Base-by-base conservation (phyloP, 2,329 filamentous ascomycete species). In the Penicillium janthinellum region DNA sequence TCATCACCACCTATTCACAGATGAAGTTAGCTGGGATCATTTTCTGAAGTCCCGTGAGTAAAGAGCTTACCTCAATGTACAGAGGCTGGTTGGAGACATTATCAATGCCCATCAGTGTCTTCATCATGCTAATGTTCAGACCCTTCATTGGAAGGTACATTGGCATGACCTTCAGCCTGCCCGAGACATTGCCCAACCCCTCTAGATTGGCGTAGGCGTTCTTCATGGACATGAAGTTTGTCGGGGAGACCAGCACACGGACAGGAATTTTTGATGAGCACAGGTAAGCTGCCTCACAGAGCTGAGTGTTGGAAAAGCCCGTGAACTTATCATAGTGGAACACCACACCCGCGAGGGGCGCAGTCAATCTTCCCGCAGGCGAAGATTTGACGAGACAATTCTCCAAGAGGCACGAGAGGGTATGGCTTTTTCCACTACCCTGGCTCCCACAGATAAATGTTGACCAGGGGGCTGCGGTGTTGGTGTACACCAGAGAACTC, bases 391-490 rank as follows among this genome's bases (percentile, higher is more conserved):
- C 53, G 1, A 79, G 69, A 1, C 68, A 64, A 25, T 75, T 74
- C 45, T 85, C 85, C 0, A 88, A 75, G 50, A 89, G 75, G 64
- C 82, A 86, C 0, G 84, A 82, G 2, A 87, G 74, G 0, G 85
- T 87, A 58, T 88, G 84, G 20, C 81, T 84, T 66, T 88, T 88
- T 0, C 86, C 86, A 44, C 81, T 83, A 0, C 86, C 86, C 65
- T 88, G 86, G 1, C 83, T 83, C 1, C 86, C 86, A 60, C 86
- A 89, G 20, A 89, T 84, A 68, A 88, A 88, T 0, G 81, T 77
- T 0, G 84, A 87, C 63, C 80, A 85, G 0, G 86, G 86, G 0
- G 79, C 76, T 28, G 84, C 81, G 1, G 81, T 81, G 63, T 88
- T 88, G 15, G 37, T 48, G 28, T 56, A 56, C n/a, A 56, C 44